These are phyloP conservation scores for Arthroderma sp. DNA, from an alignment of 2,329 filamentous ascomycete genomes.

Conservation along the genomic window DNA sequence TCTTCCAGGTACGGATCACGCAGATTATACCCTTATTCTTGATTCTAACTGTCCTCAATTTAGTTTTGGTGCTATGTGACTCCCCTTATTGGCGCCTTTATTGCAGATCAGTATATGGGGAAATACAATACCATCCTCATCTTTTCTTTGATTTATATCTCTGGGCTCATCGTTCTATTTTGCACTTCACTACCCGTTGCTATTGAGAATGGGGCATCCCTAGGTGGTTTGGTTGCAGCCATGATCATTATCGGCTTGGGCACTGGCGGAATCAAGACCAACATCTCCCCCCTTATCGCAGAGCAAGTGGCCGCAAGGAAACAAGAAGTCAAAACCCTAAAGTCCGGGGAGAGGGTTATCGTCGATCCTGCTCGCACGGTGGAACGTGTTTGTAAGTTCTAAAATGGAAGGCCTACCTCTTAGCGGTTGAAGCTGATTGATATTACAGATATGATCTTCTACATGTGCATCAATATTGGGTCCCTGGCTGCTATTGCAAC, in stretches of 20 bases:
- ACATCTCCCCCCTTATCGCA: conserved; percentile 48
- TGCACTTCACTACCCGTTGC: conserved; percentile 43
- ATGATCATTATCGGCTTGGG: conserved; percentile 54
- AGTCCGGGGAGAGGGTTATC: conserved; percentile 45
- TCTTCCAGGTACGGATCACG: conserved; percentile 31
- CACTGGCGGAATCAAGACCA: conserved; percentile 57
- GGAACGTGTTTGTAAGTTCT: conserved; percentile 44
- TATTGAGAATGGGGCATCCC: conserved; percentile 38
- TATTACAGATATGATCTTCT: conserved; percentile 52
- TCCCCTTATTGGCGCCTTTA: conserved; percentile 45
- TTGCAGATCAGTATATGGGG: conserved; percentile 50
- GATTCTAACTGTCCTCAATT: not conserved
- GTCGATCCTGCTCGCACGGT: conserved; percentile 56
- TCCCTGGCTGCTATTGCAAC: conserved; percentile 55
- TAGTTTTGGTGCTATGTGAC: conserved; percentile 45
- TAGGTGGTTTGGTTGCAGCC: conserved; percentile 44
- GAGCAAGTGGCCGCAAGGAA: conserved; percentile 52
- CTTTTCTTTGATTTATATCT: conserved; percentile 47
- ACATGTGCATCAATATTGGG: conserved; percentile 62
- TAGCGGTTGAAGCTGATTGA: conserved; percentile 1
- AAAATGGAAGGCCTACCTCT: not conserved
- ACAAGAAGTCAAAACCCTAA: conserved; percentile 35
- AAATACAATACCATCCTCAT: conserved; percentile 49
- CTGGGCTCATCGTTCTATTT: conserved; percentile 44
- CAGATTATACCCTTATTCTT: not conserved